Base-by-base conservation (phyloP, 805 yeast genomes). In the Wickerhamiella kurtzmanii region DNA sequence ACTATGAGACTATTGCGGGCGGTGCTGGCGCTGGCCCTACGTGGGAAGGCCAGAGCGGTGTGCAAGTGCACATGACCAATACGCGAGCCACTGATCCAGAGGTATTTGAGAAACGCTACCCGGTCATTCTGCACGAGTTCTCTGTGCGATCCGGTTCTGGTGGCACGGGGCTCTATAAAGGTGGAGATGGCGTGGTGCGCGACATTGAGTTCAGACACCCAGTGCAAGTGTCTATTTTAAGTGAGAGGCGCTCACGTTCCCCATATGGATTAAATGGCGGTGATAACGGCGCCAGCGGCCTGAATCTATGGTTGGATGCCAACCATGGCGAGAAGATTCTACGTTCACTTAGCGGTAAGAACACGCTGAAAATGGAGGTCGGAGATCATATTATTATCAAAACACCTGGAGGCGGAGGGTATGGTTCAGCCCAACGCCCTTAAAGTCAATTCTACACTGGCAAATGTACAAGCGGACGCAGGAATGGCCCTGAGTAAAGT, bases 1-100 rank as follows among this genome's bases (percentile, higher is more conserved):
- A 87, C 62, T 87, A 87, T 61, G 96, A 87, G 61, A 88, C 96
- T 0, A 86, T 88, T 50, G 92, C 95, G 49, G 96, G 96, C 50
- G 96, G 96, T 0, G 82, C 87, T 40, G 96, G 96, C 44, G 96
- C 96, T 2, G 87, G 89, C 1, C 75, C 81, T 1, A 77, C 78
- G 2, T 86, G 94, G 88, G 66, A 81, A 55, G 96, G 96, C 41
- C 81, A 80, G 44, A 74, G 80, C 50, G 95, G 85, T n/a, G 94
- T 87, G 2, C 96, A 87, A 58, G 83, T 94, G 4, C 92, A 87
- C 62, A 87, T 89, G 80, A 88, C 96, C 22, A 87, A 87, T 64
- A 87, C 96, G 1, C 72, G 95, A 58, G 84, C 87, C 64, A 87
- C 96, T 0, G 96, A 87, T 60, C 80, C 87, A 4, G 96, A 87